These are phyloP conservation scores for Megacollybia marginata DNA, from an alignment of 768 basidiomycete species.

Conservation along the genomic window DNA sequence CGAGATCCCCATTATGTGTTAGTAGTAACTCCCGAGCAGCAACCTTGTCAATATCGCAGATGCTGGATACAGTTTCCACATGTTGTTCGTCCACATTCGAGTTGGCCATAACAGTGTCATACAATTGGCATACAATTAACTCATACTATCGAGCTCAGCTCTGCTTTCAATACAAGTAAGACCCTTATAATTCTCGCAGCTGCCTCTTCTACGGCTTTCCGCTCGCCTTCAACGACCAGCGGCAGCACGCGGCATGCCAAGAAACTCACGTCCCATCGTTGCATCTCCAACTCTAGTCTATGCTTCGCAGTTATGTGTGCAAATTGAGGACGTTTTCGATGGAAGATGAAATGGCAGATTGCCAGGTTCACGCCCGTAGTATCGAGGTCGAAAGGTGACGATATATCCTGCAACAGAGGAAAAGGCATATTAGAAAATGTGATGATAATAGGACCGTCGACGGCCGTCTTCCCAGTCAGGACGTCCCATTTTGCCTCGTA, in stretches of 20 bases:
- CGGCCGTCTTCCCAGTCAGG: too few relatives aligned
- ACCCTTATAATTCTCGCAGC: background rate
- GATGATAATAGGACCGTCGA: too few relatives aligned
- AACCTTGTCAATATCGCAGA: slow-evolving; percentile 25
- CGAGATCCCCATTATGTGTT: slow-evolving; percentile 52
- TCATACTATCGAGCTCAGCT: too few relatives aligned
- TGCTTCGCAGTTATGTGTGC: background rate
- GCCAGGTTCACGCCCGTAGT: background rate
- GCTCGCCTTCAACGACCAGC: background rate
- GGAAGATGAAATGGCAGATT: background rate
- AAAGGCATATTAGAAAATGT: too few relatives aligned
- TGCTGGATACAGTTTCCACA: too few relatives aligned
- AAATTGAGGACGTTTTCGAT: background rate
- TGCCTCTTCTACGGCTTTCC: background rate
- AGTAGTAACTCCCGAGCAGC: slow-evolving; percentile 49
- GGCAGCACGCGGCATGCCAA: background rate
- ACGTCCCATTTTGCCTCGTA: too few relatives aligned
- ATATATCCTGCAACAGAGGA: too few relatives aligned
- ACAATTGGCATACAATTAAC: too few relatives aligned
- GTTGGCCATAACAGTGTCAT: too few relatives aligned
- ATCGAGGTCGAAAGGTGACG: background rate
- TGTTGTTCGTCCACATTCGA: too few relatives aligned
- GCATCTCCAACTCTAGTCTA: background rate
- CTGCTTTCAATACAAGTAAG: too few relatives aligned
- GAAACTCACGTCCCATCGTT: background rate